Base-by-base conservation (phyloP, 2,329 filamentous ascomycete species). In the Diaporthe ilicicola region DNA sequence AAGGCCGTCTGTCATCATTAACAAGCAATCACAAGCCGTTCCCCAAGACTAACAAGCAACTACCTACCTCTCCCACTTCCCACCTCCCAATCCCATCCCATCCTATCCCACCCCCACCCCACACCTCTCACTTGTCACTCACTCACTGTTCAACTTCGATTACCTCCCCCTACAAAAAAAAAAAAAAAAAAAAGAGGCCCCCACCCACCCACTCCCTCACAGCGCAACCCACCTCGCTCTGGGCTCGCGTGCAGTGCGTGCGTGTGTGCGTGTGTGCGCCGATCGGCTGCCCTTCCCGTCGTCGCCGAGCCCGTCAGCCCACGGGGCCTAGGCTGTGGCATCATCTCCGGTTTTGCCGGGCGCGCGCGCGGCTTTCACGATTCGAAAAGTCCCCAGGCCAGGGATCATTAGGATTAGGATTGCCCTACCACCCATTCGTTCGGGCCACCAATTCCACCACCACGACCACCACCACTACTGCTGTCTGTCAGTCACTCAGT, bases 231-330 rank as follows among this genome's bases (percentile, higher is more conserved):
- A 29, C 56, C 39, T 48, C 39, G 56, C 42, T 62, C 27, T 29
- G 24, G 37, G 7, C n/a, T n/a, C n/a, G n/a, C n/a, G n/a, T 27
- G 50, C 9, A 27, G 48, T 4, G 24, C 9, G 56, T 44, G 39
- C n/a, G 56, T n/a, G 37, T 13, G 55, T 39, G 53, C 17, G 32
- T 8, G 8, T n/a, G 39, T 22, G 27, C 15, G n/a, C 29, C n/a
- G 44, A 37, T 64, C 59, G 59, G 59, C 59, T 64, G 44, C 48
- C 59, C 44, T 64, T 64, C 59, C 59, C 59, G 59, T 64, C 59
- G 59, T 50, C 59, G 46, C 59, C 59, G 59, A 64, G 48, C 44
- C 44, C 42, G 59, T 64, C 59, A 64, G 59, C 59, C 29, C 59
- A 62, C 59, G 59, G 59, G 59, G 59, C 29, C 59, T 48, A 48